phyloP scores from a whole-genome alignment of 2,329 filamentous ascomycete genomes.

The Acrodontium crateriforme region DNA sequence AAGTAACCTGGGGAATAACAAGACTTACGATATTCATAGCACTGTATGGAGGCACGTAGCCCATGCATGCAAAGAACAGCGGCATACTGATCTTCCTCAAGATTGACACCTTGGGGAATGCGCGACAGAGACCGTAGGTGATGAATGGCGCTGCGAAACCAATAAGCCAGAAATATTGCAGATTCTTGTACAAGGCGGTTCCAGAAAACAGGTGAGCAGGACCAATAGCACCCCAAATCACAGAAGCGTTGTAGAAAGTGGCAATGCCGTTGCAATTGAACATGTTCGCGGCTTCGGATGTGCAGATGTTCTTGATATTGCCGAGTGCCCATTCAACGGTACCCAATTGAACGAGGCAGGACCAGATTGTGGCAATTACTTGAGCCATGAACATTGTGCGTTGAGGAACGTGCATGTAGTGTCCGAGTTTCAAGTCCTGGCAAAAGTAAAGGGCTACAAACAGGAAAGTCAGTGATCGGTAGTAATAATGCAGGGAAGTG shows the following conservation, averaged over 20 bases:
- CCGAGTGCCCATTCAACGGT: constrained; percentile 35
- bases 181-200: constrained; percentile 33
- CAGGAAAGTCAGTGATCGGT: no score
- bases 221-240: constrained; percentile 32
- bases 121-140: constrained; percentile 31
- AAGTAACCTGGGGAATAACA: no score
- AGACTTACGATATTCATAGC: no score
- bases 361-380: constrained; percentile 29
- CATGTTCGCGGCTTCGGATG: constrained; percentile 29
- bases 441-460: constrained; percentile 5
- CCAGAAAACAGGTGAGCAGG: constrained; percentile 34
- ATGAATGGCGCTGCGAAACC: constrained; percentile 30
- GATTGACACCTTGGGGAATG: constrained; percentile 18
- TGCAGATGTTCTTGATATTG: constrained; percentile 28
- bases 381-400: constrained; percentile 34
- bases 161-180: constrained; percentile 41
- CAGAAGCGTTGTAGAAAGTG: constrained; percentile 28
- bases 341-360: constrained; percentile 29
- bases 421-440: constrained; percentile 20
- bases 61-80: constrained; percentile 71
- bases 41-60: no score
- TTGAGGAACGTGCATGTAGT: constrained; percentile 27
- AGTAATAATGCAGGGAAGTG: constrained; percentile 18
- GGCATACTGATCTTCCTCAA: constrained; percentile 31
- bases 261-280: constrained; percentile 37